Percentiles rank a stretch among this genome's conserved stretches.
Evolutionary conservation across 2,329 filamentous ascomycete genomes (phyloP).

Genomic region (Pyrenophora graminea): DNA sequence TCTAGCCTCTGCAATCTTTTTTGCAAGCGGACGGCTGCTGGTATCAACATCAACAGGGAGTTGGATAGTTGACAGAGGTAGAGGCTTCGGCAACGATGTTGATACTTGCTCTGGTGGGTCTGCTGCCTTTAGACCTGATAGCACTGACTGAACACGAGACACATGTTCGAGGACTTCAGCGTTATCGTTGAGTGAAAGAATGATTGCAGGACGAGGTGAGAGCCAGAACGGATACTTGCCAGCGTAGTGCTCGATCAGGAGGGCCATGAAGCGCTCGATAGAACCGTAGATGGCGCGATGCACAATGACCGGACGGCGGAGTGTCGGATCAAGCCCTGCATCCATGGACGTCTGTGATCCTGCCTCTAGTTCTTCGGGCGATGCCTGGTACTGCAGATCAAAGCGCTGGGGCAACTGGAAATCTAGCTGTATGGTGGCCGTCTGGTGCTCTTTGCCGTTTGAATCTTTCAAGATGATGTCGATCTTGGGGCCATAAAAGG

Average conservation of each 20-base stretch:
- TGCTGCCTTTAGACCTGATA: slow-evolving; percentile 32
- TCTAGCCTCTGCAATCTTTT: slow-evolving; percentile 75
- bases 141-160: slow-evolving; percentile 45
- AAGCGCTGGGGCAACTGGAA: slow-evolving; percentile 88
- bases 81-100: slow-evolving; percentile 38
- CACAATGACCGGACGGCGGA: slow-evolving; percentile 70
- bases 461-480: slow-evolving; percentile 81
- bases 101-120: slow-evolving; percentile 14
- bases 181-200: slow-evolving; percentile 72
- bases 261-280: slow-evolving; percentile 80
- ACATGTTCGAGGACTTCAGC: slow-evolving; percentile 57
- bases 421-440: slow-evolving; percentile 86
- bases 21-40: slow-evolving; percentile 63
- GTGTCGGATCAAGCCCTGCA: slow-evolving; percentile 25
- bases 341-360: slow-evolving; percentile 55
- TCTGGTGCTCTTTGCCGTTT: slow-evolving; percentile 80
- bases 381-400: slow-evolving; percentile 72
- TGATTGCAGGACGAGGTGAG: slow-evolving; percentile 75
- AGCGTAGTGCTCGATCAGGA: slow-evolving; percentile 81
- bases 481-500: slow-evolving; percentile 92
- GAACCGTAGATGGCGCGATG: slow-evolving; percentile 85
- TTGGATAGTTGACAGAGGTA: slow-evolving; percentile 60
- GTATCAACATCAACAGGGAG: slow-evolving; percentile 73
- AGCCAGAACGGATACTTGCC: slow-evolving; percentile 86
- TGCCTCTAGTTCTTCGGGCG: slow-evolving; percentile 65